Evolutionary conservation across 257 asterid genomes (phyloP).

Genomic region (Fraxinus cuspidata): DNA sequence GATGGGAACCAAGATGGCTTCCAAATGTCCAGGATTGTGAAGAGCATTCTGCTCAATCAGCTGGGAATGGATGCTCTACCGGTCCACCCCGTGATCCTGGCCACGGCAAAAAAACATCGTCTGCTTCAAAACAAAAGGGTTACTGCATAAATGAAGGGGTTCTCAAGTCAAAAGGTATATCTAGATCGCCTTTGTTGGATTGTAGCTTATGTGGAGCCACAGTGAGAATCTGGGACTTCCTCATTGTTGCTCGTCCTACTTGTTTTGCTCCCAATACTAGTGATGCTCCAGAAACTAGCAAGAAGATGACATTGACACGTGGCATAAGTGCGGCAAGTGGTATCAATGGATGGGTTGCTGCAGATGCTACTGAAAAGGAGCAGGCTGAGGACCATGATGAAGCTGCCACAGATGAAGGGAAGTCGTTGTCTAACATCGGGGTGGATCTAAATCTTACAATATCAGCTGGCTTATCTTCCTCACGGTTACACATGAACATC

Average conservation of each 20-base stretch:
- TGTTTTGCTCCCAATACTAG: constrained; percentile 71
- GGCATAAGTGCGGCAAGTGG: constrained; percentile 99
- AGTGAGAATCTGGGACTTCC: constrained; percentile 89
- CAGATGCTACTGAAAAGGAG: constrained; percentile 72
- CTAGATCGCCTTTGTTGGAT: constrained; percentile 89
- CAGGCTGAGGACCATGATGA: constrained; percentile 82
- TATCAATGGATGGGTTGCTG: constrained; percentile 89
- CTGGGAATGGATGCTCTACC: constrained; percentile 81
- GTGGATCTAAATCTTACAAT: constrained; percentile 81
- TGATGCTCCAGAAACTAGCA: constrained; percentile 81
- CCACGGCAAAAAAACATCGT: constrained; percentile 78
- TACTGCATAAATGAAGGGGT: constrained; percentile 47
- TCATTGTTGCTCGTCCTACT: constrained; percentile 77
- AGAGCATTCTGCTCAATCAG: constrained; percentile 98
- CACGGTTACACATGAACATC: constrained; percentile 55
- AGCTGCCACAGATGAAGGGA: constrained; percentile 86
- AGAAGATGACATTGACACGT: constrained; percentile 83
- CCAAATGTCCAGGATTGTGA: constrained; percentile 98
- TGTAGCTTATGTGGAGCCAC: constrained; percentile 99
- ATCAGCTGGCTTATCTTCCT: constrained; percentile 78
- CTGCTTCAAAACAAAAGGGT: constrained; percentile 63
- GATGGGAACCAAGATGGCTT: constrained; percentile 99
- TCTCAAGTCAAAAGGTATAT: constrained; percentile 62
- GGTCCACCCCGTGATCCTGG: constrained; percentile 82
- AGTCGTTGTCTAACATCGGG: constrained; percentile 73